These are phyloP conservation scores for Toxoplasma gondii DNA, from an alignment of 169 alveolate genomes.

Conservation along the genomic window DNA sequence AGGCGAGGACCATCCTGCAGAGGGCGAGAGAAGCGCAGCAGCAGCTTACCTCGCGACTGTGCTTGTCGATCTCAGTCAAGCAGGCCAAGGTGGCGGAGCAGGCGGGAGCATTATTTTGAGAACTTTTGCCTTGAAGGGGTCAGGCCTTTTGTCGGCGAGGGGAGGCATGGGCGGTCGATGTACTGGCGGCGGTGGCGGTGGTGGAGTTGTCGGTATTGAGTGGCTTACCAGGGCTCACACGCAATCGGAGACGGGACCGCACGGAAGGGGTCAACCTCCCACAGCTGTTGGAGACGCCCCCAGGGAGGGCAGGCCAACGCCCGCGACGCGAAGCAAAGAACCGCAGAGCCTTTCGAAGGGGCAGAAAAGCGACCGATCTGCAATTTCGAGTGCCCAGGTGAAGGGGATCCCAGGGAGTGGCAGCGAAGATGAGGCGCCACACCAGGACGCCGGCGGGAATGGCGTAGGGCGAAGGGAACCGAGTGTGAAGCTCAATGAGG, in stretches of 20 bases:
- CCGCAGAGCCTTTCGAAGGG: too few species aligned
- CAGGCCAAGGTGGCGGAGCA: conserved; percentile 65
- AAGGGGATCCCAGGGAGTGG: too few species aligned
- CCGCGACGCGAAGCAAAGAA: not conserved
- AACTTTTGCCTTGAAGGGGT: conserved; percentile 42
- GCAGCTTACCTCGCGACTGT: not conserved
- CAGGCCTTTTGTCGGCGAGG: conserved; percentile 46
- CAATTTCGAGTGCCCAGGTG: too few species aligned
- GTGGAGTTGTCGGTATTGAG: conserved; percentile 48
- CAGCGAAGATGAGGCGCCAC: too few species aligned
- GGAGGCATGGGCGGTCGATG: conserved; percentile 66
- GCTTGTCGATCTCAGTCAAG: not conserved
- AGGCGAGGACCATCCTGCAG: too few species aligned
- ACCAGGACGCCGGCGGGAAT: too few species aligned
- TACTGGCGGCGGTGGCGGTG: conserved; percentile 69
- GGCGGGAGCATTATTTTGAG: conserved; percentile 60
- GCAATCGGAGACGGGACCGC: not conserved
- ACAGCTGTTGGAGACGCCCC: not conserved
- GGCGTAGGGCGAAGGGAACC: not conserved
- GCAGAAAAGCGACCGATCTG: too few species aligned
- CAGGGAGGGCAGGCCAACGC: not conserved
- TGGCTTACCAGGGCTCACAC: not conserved
- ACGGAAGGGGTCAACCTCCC: not conserved
- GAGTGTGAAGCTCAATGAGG: not conserved
- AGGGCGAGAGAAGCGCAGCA: not conserved